Base-by-base conservation (phyloP, 2,329 filamentous ascomycete genomes). In the Lachnellula hyalina region DNA sequence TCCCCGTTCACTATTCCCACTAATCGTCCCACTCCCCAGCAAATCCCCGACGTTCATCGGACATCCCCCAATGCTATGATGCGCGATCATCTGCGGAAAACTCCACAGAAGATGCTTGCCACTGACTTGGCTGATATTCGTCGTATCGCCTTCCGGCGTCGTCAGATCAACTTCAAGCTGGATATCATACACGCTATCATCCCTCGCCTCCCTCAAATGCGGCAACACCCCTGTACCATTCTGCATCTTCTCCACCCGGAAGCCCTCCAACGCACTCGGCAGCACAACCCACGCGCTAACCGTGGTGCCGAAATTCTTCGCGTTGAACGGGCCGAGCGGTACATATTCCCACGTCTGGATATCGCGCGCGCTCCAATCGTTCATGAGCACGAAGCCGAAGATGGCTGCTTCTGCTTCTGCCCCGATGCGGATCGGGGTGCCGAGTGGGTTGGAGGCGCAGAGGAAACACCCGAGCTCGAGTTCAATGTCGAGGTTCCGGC, bases 331-430 rank as follows among this genome's bases (percentile, higher is more conserved):
- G 0, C 90, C 90, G 7, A 93, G 73, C 0, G 90, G 90, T 8
- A 92, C 79, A 62, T 92, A 92, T 71, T 95, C 90, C 88, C 88
- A 94, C 0, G 81, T 80, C 68, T 95, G 90, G 49, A 94, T 85
- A 63, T 94, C 89, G 59, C 89, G 77, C 4, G 89, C 89, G 52
- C 85, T 90, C 90, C 90, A 95, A 71, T 95, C 90, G 63, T 95
- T 95, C 77, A 95, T 81, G 54, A 95, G 72, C 0, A 94, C 89
- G 25, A 90, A 77, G 14, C 90, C 90, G 66, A 94, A 94, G 28
- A 95, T 77, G 64, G 84, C 78, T 17, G 89, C 80, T 51, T 85
- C 83, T 0, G 89, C 89, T 45, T 63, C 52, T 14, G 85, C 73
- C 6, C 47, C 72, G 21, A 92, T 79, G 0, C 75, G 71, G 19